phyloP scores from a whole-genome alignment of 768 basidiomycete species.

The Gymnopilus junonius region DNA sequence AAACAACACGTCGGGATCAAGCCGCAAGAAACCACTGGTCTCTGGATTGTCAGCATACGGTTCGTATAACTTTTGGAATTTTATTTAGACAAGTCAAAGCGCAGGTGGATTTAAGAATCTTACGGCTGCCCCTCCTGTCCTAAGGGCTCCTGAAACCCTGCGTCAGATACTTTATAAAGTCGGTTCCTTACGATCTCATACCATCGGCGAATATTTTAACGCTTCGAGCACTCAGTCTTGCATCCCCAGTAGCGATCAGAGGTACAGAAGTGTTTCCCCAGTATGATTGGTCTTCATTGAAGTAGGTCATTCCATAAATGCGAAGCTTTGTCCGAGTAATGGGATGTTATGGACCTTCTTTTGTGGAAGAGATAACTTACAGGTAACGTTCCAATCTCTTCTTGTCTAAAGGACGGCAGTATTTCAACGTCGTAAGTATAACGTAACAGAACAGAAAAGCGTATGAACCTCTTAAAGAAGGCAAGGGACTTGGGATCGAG shows the following conservation, averaged over 20 bases:
- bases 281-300: constrained; percentile 67
- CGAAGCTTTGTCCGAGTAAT: constrained; percentile 60
- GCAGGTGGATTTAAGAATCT: constrained; percentile 19
- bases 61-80: constrained; percentile 62
- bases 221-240: constrained; percentile 70
- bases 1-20: constrained; percentile 62
- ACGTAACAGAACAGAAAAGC: neutral
- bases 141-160: constrained; percentile 67
- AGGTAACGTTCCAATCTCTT: constrained; percentile 61
- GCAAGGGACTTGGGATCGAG: constrained; percentile 68
- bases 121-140: constrained; percentile 90
- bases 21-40: constrained; percentile 79
- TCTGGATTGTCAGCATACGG: constrained; percentile 81
- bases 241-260: constrained; percentile 60
- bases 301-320: constrained; percentile 78
- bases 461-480: constrained; percentile 69
- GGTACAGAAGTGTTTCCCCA: constrained; percentile 71
- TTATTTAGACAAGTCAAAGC: neutral
- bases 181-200: constrained; percentile 26
- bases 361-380: constrained; percentile 35
- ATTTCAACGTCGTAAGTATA: neutral
- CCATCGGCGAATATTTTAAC: constrained; percentile 82
- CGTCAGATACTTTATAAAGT: neutral
- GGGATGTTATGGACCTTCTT: neutral
- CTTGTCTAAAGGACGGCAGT: constrained; percentile 51